A percentile compares a stretch with the other conserved stretches of the same genome.
phyloP scores from a whole-genome alignment of 805 yeast species.

The Metschnikowia noctiluminum region DNA sequence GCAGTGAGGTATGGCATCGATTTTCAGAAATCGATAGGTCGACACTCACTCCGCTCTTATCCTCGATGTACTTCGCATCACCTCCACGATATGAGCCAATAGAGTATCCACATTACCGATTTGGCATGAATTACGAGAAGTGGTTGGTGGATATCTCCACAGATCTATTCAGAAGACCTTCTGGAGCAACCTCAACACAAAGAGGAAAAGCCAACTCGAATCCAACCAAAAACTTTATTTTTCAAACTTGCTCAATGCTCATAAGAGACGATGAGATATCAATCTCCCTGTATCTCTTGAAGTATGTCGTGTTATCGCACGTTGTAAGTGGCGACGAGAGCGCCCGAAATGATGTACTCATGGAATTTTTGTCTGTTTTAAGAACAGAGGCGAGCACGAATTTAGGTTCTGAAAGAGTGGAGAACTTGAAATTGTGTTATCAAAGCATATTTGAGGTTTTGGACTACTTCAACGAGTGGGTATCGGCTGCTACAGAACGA shows the following conservation, averaged over 20 bases:
- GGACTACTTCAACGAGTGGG: slow-evolving; percentile 84
- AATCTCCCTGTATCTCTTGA: slow-evolving; percentile 68
- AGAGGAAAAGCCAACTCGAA: slow-evolving; percentile 9
- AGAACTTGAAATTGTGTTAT: slow-evolving; percentile 60
- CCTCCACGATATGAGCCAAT: slow-evolving; percentile 45
- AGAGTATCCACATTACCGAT: slow-evolving; percentile 62
- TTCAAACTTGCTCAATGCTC: slow-evolving; percentile 59
- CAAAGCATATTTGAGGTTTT: slow-evolving; percentile 73
- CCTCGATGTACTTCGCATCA: slow-evolving; percentile 70
- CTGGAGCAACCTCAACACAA: slow-evolving; percentile 12
- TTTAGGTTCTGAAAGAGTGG: slow-evolving; percentile 45
- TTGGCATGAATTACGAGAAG: slow-evolving; percentile 50
- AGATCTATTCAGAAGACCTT: slow-evolving; percentile 54
- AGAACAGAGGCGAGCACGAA: slow-evolving; percentile 37
- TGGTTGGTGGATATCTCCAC: slow-evolving; percentile 76
- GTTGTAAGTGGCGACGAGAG: slow-evolving; percentile 46
- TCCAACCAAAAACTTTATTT: slow-evolving; percentile 36
- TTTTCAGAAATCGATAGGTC: slow-evolving; percentile 66
- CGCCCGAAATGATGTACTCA: slow-evolving; percentile 42
- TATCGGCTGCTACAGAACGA: slow-evolving; percentile 35
- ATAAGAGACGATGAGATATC: slow-evolving; percentile 68
- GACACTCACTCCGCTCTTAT: slow-evolving; percentile 69
- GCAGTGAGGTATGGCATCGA: slow-evolving; percentile 49
- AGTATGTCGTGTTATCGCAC: slow-evolving; percentile 68
- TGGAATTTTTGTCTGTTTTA: slow-evolving; percentile 62